A percentile compares a stretch with the other conserved stretches of the same genome.
Conservation (phyloP, 768 basidiomycete genomes). For the Coprinellus aureogranulatus region DNA sequence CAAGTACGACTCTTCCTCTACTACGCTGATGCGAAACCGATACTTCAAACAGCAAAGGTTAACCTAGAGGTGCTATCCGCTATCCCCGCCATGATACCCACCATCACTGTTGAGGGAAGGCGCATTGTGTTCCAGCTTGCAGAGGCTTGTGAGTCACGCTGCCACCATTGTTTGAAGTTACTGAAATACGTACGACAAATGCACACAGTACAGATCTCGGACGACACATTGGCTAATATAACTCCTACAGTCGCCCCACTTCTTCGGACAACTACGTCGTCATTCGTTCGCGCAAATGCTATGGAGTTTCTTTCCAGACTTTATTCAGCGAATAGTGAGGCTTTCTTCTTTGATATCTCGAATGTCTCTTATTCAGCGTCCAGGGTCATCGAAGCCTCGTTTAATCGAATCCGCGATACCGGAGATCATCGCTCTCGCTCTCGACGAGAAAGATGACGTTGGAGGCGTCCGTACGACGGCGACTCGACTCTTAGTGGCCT, state of each 20-base stretch:
- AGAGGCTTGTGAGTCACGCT: not conserved
- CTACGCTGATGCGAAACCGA: not conserved
- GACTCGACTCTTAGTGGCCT: not conserved
- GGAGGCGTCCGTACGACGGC: not conserved
- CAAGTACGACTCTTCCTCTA: not conserved
- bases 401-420: not conserved
- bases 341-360: too few species aligned
- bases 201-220: not conserved
- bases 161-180: too few species aligned
- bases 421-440: not conserved
- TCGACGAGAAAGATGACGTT: slow-evolving; percentile 1
- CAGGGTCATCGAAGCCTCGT: not conserved
- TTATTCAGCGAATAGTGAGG: not conserved
- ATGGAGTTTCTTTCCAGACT: not conserved
- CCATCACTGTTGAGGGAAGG: not conserved
- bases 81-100: not conserved
- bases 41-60: not conserved
- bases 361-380: too few species aligned
- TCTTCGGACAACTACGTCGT: not conserved
- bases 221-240: not conserved
- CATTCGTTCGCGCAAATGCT: not conserved
- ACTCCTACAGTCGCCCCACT: not conserved
- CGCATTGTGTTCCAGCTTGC: not conserved
- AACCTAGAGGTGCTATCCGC: not conserved
- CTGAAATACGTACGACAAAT: too few species aligned